Evolutionary conservation across 2,329 filamentous ascomycete species (phyloP), one percentile per base, ranked within the genome.

Genomic region (Fusarium duplospermum): DNA sequence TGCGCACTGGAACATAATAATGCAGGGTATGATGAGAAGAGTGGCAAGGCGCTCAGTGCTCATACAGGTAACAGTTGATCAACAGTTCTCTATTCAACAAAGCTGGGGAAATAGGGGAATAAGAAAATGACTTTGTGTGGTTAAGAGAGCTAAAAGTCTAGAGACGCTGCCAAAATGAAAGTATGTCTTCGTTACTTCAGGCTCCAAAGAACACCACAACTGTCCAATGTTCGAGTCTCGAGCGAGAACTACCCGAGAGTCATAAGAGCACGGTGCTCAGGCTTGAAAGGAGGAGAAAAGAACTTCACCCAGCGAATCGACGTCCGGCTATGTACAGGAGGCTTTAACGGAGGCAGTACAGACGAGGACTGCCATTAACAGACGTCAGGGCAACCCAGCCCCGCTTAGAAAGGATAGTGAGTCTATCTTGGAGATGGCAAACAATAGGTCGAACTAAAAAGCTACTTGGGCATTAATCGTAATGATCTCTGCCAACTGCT

Each of bases 401-500:
- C 18, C 29, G 10, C 11, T n/a, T 6, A 6, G 18, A 29, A 52
- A 52, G 27, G 29, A 52, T 8, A n/a, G 10, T 4, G 24, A 52
- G 24, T 52, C 6, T 31, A 4, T 8, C 24, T 31, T 13, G 10
- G 18, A n/a, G 18, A 20, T 7, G 11, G 18, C 29, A 18, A 29
- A 31, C 10, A 5, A 4, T 10, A 13, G 6, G 24, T 11, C 11
- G 22, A 27, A 27, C 24, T n/a, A 7, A 20, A 13, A 9, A 20
- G 3, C 1, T 52, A n/a, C 27, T 31, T n/a, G 18, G 6, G 5
- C 11, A 14, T 13, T 29, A 11, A n/a, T n/a, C 1, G 4, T 8
- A 4, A 13, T 31, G 10, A 11, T 0, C 3, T 29, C 16, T 52
- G 10, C 1, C 6, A 4, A n/a, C 10, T 6, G 24, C 0, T 6